These are phyloP conservation scores for Alternaria atra DNA, from an alignment of 2,329 filamentous ascomycete species.

Conservation along the genomic window DNA sequence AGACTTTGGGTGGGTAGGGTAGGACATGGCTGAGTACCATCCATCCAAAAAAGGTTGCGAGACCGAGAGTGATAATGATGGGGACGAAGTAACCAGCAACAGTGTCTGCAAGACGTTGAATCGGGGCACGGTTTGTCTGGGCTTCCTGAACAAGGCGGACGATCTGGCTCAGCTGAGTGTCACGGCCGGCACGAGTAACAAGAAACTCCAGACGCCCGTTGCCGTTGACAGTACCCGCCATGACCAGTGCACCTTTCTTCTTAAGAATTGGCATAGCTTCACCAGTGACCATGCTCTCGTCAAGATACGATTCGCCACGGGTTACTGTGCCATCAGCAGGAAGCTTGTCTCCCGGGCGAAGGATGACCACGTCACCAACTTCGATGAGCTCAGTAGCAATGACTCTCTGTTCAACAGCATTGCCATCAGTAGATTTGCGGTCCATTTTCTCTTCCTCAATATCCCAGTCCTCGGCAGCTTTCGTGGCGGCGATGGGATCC, in stretches of 20 bases:
- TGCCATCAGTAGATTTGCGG: slow-evolving; percentile 58
- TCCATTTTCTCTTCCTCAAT: slow-evolving; percentile 56
- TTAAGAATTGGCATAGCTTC: slow-evolving; percentile 97
- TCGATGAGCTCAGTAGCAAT: slow-evolving; percentile 95
- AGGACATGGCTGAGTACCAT: slow-evolving; percentile 93
- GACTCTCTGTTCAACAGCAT: slow-evolving; percentile 79
- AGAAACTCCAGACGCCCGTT: slow-evolving; percentile 90
- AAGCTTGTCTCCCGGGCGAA: slow-evolving; percentile 95
- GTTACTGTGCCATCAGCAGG: slow-evolving; percentile 90
- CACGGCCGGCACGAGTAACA: slow-evolving; percentile 89
- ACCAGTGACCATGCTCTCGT: slow-evolving; percentile 98
- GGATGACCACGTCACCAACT: slow-evolving; percentile 89
- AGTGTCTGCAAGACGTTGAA: slow-evolving; percentile 89
- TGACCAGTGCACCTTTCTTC: slow-evolving; percentile 77
- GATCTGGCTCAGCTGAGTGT: slow-evolving; percentile 97
- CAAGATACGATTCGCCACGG: slow-evolving; percentile 89
- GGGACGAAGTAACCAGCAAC: slow-evolving; percentile 96
- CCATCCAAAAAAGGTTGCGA: slow-evolving; percentile 88
- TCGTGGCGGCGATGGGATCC: slow-evolving; percentile 92
- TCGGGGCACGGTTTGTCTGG: slow-evolving; percentile 91
- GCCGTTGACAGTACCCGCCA: slow-evolving; percentile 95
- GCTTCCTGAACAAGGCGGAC: slow-evolving; percentile 98
- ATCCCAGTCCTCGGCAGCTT: slow-evolving; percentile 83
- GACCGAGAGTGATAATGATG: slow-evolving; percentile 81
- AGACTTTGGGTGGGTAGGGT: slow-evolving; percentile 85